phyloP scores from a whole-genome alignment of 208 protist genomes.

The Acanthamoeba quina region DNA sequence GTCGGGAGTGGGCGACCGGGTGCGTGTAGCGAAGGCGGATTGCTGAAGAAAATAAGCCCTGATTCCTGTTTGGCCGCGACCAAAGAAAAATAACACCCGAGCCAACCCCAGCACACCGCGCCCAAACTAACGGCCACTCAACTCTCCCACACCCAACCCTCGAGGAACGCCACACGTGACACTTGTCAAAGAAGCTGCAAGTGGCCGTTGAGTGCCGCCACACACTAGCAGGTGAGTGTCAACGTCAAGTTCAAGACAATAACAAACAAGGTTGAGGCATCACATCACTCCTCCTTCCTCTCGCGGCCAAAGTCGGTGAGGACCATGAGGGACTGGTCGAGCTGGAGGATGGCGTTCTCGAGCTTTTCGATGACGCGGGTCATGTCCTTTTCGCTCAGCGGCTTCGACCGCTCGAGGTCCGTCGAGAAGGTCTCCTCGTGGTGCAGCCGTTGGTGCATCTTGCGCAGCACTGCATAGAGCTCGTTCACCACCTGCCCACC shows the following conservation, averaged over 20 bases:
- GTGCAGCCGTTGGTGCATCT: constrained; percentile 38
- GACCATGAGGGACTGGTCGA: constrained; percentile 68
- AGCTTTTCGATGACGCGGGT: not conserved
- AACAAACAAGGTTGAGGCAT: too few relatives aligned
- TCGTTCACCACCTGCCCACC: constrained; percentile 22
- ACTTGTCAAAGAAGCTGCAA: too few relatives aligned
- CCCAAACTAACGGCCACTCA: too few relatives aligned
- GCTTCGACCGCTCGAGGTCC: constrained; percentile 28
- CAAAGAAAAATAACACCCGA: not conserved
- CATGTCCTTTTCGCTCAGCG: constrained; percentile 9
- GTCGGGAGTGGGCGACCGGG: too few relatives aligned
- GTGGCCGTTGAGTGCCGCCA: too few relatives aligned
- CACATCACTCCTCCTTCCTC: constrained; percentile 7
- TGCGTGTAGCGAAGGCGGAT: too few relatives aligned
- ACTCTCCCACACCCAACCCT: too few relatives aligned
- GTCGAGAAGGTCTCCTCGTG: constrained; percentile 32
- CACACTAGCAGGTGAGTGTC: too few relatives aligned
- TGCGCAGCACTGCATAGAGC: constrained; percentile 21
- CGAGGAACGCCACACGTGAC: too few relatives aligned
- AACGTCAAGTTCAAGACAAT: accelerated
- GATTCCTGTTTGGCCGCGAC: not conserved
- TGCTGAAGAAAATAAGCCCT: not conserved
- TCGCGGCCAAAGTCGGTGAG: constrained; percentile 64
- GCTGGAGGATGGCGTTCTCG: constrained; percentile 46
- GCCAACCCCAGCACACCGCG: too few relatives aligned